Conservation (phyloP, 805 yeast genomes). For the Wickerhamomyces bisporus region DNA sequence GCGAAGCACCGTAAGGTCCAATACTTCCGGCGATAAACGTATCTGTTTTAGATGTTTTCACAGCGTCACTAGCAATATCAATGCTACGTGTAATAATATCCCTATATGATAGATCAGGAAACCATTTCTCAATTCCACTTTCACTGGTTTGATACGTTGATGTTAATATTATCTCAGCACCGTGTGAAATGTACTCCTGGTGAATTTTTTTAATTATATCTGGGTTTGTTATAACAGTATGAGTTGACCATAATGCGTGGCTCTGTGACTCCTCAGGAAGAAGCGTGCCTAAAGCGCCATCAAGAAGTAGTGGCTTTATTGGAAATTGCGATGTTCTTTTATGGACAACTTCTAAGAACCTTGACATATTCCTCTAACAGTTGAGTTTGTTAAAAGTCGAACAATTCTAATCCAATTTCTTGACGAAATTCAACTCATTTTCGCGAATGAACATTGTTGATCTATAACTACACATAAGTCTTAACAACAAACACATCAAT, state of each 20-base stretch:
- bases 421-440: no score
- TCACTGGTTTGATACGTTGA: constrained; percentile 31
- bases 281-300: constrained; percentile 2
- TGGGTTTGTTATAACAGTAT: constrained; percentile 37
- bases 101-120: neutral
- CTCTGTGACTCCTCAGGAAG: constrained; percentile 1
- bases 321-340: no score
- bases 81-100: neutral
- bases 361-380: no score
- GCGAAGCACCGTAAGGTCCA: constrained; percentile 28
- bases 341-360: no score
- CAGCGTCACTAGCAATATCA: neutral
- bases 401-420: no score
- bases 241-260: constrained; percentile 48
- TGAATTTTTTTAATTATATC: constrained; percentile 41
- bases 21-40: constrained; percentile 27
- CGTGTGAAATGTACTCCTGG: constrained; percentile 39
- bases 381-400: no score
- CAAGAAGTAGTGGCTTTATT: neutral
- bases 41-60: neutral
- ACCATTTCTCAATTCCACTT: neutral
- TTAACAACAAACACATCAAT: no score
- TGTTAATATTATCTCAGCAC: constrained; percentile 47
- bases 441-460: no score
- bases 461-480: no score